phyloP scores from a whole-genome alignment of 2,329 filamentous ascomycete genomes.

The Sphaceloma murrayae region DNA sequence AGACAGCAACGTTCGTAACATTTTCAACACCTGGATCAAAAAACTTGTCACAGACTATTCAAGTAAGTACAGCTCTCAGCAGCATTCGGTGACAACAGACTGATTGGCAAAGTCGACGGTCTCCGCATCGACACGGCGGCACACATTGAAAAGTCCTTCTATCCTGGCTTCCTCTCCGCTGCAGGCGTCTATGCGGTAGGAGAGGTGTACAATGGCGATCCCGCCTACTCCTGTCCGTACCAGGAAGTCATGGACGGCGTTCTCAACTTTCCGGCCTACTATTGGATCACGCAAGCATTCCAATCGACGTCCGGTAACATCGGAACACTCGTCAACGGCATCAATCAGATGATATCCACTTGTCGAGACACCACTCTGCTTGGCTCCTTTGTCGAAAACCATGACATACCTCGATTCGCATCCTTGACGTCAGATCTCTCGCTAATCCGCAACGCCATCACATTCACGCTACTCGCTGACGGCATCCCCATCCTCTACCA shows the following conservation, averaged over 20 bases:
- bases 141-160: conserved; percentile 35
- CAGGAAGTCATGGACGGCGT: conserved; percentile 35
- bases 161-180: conserved; percentile 29
- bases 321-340: conserved; percentile 29
- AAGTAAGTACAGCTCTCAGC: conserved; percentile 23
- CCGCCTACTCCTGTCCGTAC: conserved; percentile 31
- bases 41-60: conserved; percentile 49
- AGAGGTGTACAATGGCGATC: conserved; percentile 35
- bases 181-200: conserved; percentile 33
- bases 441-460: conserved; percentile 32
- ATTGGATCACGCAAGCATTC: conserved; percentile 31
- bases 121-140: conserved; percentile 41
- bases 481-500: conserved; percentile 37
- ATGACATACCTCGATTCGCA: conserved; percentile 34
- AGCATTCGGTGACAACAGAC: neutral
- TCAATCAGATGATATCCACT: conserved; percentile 27
- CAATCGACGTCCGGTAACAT: conserved; percentile 30
- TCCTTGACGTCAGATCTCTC: conserved; percentile 30
- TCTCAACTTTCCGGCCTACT: conserved; percentile 40
- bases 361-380: conserved; percentile 33
- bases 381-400: conserved; percentile 34
- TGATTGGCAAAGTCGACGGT: conserved; percentile 36
- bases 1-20: conserved; percentile 36
- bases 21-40: conserved; percentile 50
- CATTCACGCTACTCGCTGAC: conserved; percentile 33